A percentile compares a stretch with the other conserved stretches of the same genome.
phyloP scores from a whole-genome alignment of 768 basidiomycete species.

The Coprinellus micaceus region DNA sequence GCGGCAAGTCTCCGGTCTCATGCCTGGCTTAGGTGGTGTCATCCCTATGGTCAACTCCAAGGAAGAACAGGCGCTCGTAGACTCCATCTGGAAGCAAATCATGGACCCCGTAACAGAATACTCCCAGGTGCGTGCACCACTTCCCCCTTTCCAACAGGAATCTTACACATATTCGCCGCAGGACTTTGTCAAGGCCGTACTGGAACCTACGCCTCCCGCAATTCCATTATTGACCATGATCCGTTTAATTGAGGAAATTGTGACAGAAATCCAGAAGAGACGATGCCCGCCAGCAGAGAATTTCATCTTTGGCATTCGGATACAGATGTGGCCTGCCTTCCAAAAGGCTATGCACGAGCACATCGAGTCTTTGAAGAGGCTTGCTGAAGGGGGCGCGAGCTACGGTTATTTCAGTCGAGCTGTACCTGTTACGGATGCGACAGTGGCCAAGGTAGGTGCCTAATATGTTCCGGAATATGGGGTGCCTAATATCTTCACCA shows the following conservation, averaged over 20 bases:
- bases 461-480: background rate
- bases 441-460: constrained; percentile 51
- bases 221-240: constrained; percentile 87
- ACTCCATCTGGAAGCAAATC: constrained; percentile 84
- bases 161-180: too few species aligned
- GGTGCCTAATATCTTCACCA: constrained; percentile 12
- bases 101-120: constrained; percentile 91
- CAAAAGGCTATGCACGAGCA: constrained; percentile 86
- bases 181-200: constrained; percentile 63
- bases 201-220: constrained; percentile 73
- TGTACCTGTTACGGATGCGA: constrained; percentile 60
- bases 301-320: constrained; percentile 73
- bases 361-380: constrained; percentile 73
- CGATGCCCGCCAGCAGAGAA: constrained; percentile 77
- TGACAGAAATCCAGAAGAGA: constrained; percentile 71
- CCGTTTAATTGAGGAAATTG: constrained; percentile 79
- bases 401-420: constrained; percentile 62
- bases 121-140: constrained; percentile 67
- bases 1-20: constrained; percentile 28
- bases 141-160: too few species aligned
- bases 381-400: constrained; percentile 67
- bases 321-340: constrained; percentile 93
- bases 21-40: constrained; percentile 32
- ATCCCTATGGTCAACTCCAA: constrained; percentile 41
- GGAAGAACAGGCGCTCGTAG: constrained; percentile 57